Conservation (phyloP, 257 asterid genomes). For the Solanum appendiculatum region DNA sequence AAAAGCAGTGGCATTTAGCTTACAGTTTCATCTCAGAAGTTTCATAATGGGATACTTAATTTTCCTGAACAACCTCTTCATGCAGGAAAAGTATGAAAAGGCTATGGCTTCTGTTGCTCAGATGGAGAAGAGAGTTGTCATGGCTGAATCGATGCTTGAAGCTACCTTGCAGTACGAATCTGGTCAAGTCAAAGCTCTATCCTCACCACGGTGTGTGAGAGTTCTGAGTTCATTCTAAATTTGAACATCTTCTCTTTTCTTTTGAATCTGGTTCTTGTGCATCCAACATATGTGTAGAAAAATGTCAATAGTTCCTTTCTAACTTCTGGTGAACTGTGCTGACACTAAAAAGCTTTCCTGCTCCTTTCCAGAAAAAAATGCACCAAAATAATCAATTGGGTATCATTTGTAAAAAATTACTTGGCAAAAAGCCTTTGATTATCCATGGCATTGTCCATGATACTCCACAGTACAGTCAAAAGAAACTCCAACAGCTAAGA, state of each 20-base stretch:
- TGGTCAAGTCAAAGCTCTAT: constrained; percentile 65
- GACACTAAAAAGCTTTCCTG: background rate
- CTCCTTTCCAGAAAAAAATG: background rate
- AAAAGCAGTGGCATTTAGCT: background rate
- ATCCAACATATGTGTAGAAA: background rate
- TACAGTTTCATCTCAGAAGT: background rate
- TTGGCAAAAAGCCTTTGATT: background rate
- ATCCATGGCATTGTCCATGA: background rate
- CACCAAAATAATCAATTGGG: background rate
- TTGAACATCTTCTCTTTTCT: background rate
- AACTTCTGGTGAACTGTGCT: background rate
- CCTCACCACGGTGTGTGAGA: constrained; percentile 56
- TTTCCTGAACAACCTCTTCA: background rate
- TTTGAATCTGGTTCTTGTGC: background rate
- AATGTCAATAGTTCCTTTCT: background rate
- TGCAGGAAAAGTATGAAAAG: constrained; percentile 65
- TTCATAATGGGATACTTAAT: background rate
- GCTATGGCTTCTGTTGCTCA: constrained; percentile 39
- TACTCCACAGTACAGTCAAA: background rate
- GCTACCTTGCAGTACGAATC: constrained; percentile 80
- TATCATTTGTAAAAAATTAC: background rate
- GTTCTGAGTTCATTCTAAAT: background rate
- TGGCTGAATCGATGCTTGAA: constrained; percentile 88
- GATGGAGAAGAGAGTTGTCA: constrained; percentile 79
- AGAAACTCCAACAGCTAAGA: background rate